Base-by-base conservation (phyloP, 768 basidiomycete species). In the Suillus weaverae region DNA sequence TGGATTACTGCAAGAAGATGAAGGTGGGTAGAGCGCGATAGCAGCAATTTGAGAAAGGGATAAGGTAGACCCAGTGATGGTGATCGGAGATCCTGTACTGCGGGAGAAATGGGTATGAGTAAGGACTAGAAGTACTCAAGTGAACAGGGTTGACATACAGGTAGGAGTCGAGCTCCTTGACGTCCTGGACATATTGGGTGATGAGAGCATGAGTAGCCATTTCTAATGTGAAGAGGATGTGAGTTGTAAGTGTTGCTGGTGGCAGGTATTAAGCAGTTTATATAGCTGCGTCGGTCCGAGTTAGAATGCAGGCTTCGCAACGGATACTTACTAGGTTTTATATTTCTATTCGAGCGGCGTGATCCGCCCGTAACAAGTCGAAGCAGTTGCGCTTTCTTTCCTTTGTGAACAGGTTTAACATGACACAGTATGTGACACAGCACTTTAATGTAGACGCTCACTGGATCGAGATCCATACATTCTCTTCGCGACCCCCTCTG, bases 41-140 rank as follows among this genome's bases (percentile, higher is more conserved):
- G 91, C 92, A n/a, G 88, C 83, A 14, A 95, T 86, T 60, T 90
- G 90, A 4, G 91, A 84, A 61, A 95, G 86, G 0, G 92, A 86
- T 39, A 95, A 84, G 16, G 76, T 83, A 65, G 89, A 81, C 8
- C 94, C 94, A 63, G 90, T 86, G 54, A 95, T 79, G 16, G 82
- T 70, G 63, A 94, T 82, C 9, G 86, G 75, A 55, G 82, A 82
- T 26, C 92, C 92, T 38, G 81, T 77, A 73, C 91, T 92, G 56
- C 3, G 41, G 32, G 26, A 61, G 53, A 41, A 55, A 61, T 70
- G 41, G 67, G 65, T 35, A 39, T 30, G 36, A 46, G 16, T 36
- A 14, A n/a, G 30, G 6, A 36, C 9, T 35, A 32, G 13, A 56
- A 44, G 39, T 39, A 32, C 9, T 32, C 20, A 32, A 30, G 48